These are phyloP conservation scores for Auriculariales sp. DNA, from an alignment of 768 basidiomycete genomes.

Conservation along the genomic window DNA sequence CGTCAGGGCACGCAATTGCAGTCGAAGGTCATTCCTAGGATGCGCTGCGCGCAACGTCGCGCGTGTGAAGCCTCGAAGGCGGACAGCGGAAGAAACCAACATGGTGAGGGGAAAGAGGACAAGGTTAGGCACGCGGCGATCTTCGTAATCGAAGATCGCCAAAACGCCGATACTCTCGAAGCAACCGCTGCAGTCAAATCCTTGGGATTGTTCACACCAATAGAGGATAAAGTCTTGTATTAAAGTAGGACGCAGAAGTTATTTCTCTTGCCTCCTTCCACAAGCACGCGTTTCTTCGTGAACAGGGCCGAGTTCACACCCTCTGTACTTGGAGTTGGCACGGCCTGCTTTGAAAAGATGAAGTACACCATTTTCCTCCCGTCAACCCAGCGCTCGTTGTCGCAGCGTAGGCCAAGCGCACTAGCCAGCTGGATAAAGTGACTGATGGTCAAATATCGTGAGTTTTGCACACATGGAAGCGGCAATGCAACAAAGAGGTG, in stretches of 20 bases:
- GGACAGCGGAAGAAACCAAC: no score
- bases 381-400: slow-evolving; percentile 44
- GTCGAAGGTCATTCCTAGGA: no score
- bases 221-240: slow-evolving; percentile 2
- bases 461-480: slow-evolving; percentile 71
- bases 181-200: not conserved
- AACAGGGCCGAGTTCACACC: slow-evolving; percentile 16
- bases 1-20: no score
- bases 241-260: slow-evolving; percentile 54
- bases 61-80: no score
- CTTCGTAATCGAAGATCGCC: no score
- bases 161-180: no score
- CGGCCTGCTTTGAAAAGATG: slow-evolving; percentile 44
- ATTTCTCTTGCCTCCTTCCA: slow-evolving; percentile 52
- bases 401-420: slow-evolving; percentile 45
- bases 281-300: slow-evolving; percentile 40
- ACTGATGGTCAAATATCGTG: slow-evolving; percentile 59
- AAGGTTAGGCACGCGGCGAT: no score
- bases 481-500: slow-evolving; percentile 68
- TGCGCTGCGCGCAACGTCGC: no score
- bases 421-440: slow-evolving; percentile 27
- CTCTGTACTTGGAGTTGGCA: not conserved
- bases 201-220: not conserved
- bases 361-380: slow-evolving; percentile 82
- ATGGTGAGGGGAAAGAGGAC: no score